Percentiles rank a stretch among this genome's conserved stretches.
These are phyloP conservation scores for Chlorella sp. DNA, from an alignment of 139 green algal species.

Conservation along the genomic window DNA sequence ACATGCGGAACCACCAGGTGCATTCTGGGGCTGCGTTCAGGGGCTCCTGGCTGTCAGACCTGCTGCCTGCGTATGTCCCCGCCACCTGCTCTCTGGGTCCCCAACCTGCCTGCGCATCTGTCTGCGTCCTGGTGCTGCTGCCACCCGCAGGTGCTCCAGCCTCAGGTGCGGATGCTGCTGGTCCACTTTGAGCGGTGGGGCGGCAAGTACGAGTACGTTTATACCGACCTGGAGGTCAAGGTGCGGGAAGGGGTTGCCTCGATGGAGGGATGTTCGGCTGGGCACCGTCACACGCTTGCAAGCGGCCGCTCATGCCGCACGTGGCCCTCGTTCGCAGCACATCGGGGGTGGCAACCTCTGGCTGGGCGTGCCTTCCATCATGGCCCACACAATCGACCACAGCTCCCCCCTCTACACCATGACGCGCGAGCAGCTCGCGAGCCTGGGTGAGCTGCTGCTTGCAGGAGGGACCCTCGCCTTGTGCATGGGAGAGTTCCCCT, in stretches of 20 bases:
- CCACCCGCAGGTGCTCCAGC: constrained; percentile 36
- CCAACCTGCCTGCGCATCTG: background rate
- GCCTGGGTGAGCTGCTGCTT: constrained; percentile 8
- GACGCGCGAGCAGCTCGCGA: constrained; percentile 38
- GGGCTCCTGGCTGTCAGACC: background rate
- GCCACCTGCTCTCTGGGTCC: background rate
- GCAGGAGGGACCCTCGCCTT: background rate
- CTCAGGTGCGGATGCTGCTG: constrained; percentile 38
- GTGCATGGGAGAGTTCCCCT: background rate
- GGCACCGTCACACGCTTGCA: too few relatives aligned
- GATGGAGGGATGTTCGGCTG: too few relatives aligned
- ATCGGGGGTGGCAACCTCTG: constrained; percentile 41
- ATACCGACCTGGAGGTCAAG: constrained; percentile 35
- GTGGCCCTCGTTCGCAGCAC: constrained; percentile 31
- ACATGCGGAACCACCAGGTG: constrained; percentile 63
- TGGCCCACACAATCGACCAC: constrained; percentile 54
- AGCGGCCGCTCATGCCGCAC: too few relatives aligned
- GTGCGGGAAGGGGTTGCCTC: too few relatives aligned
- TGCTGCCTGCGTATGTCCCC: background rate
- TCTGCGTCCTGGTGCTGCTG: background rate
- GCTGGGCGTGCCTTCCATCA: constrained; percentile 61
- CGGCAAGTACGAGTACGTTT: constrained; percentile 1
- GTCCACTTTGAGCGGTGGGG: background rate
- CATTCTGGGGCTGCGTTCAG: background rate
- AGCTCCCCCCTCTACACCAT: constrained; percentile 45